Evolutionary conservation across 1,284 basidiomycete genomes (phyloP), one percentile per base, ranked within the genome.

Genomic region (Rhodotorula sp.): DNA sequence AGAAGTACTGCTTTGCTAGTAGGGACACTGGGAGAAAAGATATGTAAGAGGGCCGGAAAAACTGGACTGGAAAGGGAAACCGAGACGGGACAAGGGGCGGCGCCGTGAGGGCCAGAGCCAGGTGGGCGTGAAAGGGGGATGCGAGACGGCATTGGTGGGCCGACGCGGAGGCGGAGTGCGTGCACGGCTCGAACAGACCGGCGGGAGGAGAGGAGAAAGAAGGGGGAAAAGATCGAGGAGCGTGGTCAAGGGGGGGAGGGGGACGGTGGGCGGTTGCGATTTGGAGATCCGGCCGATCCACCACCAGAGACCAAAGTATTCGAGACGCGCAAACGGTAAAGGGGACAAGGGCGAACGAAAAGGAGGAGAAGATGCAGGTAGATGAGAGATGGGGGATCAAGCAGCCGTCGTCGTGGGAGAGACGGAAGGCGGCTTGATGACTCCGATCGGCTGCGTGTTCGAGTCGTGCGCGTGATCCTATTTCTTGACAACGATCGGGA

Each of bases 401-500:
- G 39, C 29, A 52, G 52, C 31, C 26, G 39, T 23, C 47, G 39
- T 43, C 10, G 39, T 43, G 10, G 39, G 39, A 43, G 49, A 21
- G 49, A 49, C 43, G 31, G 65, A 43, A 15, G 62, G 58, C 29
- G 47, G 59, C 12, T 61, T 56, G 57, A 64, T 29, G 68, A 71
- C 49, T 26, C 73, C 73, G 43, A 74, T 69, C 60, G 68, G 68
- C 58, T 66, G 54, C 23, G 43, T 64, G 72, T 65, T 73, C 66
- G 75, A 76, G 71, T 76, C 75, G 75, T 74, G 77, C 78, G 75
- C 67, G 62, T 58, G 47, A 71, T 78, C 77, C 70, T 73, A 79
- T 73, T 78, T 79, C 76, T 79, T 79, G 64, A 78, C 71, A 62
- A 79, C 71, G 65, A 79, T 79, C 0, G 78, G 78, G 23, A 79